These are phyloP conservation scores for Pythium apleroticum DNA, from an alignment of 352 stramenopile genomes.

Conservation along the genomic window DNA sequence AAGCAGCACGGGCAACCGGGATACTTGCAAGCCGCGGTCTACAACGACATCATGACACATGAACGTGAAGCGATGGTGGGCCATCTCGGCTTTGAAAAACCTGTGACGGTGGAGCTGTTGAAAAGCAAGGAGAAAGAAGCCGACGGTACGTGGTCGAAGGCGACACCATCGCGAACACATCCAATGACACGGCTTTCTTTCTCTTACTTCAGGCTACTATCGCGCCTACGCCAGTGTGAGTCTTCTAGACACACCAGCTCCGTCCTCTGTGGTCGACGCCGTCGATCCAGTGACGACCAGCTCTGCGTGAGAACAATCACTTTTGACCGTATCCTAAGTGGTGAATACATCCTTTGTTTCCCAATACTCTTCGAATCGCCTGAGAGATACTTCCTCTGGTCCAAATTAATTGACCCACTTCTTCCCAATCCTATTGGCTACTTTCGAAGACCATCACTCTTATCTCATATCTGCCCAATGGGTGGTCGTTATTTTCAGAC, in stretches of 20 bases:
- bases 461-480: too few species aligned
- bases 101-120: constrained; percentile 32
- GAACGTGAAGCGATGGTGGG: background rate
- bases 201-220: background rate
- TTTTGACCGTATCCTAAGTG: background rate
- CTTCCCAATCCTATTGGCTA: too few species aligned
- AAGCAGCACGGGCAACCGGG: constrained; percentile 11
- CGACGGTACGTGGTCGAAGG: constrained; percentile 24
- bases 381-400: too few species aligned
- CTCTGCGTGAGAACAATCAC: background rate
- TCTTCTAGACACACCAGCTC: background rate
- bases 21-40: constrained; percentile 33
- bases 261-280: background rate
- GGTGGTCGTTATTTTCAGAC: too few species aligned
- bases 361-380: background rate
- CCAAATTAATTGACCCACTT: too few species aligned
- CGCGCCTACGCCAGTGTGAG: background rate
- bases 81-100: constrained; percentile 27
- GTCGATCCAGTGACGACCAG: background rate
- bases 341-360: background rate
- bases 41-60: constrained; percentile 16
- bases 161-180: too few species aligned
- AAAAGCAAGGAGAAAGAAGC: constrained; percentile 35
- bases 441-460: too few species aligned
- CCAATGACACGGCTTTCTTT: background rate